Conservation (phyloP, 306 rosid species). For the Cicer pinnatifidum region DNA sequence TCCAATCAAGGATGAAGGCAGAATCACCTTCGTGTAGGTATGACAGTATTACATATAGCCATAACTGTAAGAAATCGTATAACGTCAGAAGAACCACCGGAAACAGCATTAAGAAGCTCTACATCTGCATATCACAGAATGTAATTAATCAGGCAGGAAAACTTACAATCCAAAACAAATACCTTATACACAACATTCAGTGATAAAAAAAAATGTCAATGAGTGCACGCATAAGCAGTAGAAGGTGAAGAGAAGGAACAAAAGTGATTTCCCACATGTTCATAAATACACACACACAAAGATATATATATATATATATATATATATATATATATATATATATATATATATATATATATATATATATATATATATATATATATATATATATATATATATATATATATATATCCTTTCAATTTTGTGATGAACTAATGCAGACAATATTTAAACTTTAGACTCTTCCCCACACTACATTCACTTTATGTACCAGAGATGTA, state of each 20-base stretch:
- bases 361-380: not conserved
- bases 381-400: not conserved
- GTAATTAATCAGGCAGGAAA: constrained; percentile 45
- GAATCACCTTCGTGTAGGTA: constrained; percentile 79
- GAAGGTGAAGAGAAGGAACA: constrained; percentile 11
- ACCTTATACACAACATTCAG: constrained; percentile 33
- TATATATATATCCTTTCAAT: constrained; percentile 3
- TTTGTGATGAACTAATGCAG: constrained; percentile 19
- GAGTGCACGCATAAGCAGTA: constrained; percentile 28
- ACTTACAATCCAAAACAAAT: constrained; percentile 27
- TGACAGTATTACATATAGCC: constrained; percentile 95
- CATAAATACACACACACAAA: not conserved
- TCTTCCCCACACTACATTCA: not conserved
- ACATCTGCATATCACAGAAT: constrained; percentile 65
- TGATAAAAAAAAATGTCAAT: constrained; percentile 4
- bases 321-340: constrained; percentile 9
- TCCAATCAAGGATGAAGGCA: constrained; percentile 42
- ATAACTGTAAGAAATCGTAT: constrained; percentile 78
- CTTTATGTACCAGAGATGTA: not conserved
- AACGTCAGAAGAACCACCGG: constrained; percentile 76
- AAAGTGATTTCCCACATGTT: constrained; percentile 24
- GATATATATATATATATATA: constrained; percentile 1
- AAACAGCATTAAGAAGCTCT: constrained; percentile 71
- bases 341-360: constrained; percentile 8
- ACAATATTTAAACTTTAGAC: constrained; percentile 25